phyloP scores from a whole-genome alignment of 2,329 filamentous ascomycete species.

The Whalleya microplaca region DNA sequence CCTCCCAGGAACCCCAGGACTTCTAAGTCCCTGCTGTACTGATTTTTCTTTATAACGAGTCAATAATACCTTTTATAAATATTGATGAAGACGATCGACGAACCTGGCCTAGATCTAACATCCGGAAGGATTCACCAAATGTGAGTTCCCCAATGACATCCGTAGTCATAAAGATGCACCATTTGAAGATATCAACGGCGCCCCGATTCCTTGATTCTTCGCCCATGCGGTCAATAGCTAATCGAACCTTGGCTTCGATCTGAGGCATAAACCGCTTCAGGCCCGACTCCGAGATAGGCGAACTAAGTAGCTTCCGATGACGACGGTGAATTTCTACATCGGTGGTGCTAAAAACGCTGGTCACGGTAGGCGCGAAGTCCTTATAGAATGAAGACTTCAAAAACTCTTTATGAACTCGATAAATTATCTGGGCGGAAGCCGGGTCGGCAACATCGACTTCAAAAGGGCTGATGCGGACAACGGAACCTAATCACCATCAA shows the following conservation, averaged over 20 bases:
- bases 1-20: slow-evolving; percentile 26
- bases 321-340: slow-evolving; percentile 43
- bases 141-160: slow-evolving; percentile 57
- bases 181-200: slow-evolving; percentile 52
- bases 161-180: slow-evolving; percentile 57
- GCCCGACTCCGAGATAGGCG: slow-evolving; percentile 42
- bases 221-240: slow-evolving; percentile 48
- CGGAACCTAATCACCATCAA: slow-evolving; percentile 24
- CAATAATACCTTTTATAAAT: background rate
- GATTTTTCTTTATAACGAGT: slow-evolving; percentile 40
- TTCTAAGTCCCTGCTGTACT: slow-evolving; percentile 46
- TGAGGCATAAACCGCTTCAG: slow-evolving; percentile 38
- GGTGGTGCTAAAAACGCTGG: slow-evolving; percentile 44
- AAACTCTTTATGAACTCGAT: slow-evolving; percentile 32
- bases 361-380: slow-evolving; percentile 20
- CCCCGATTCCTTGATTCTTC: slow-evolving; percentile 44
- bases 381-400: slow-evolving; percentile 28
- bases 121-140: slow-evolving; percentile 58
- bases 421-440: slow-evolving; percentile 24
- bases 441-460: slow-evolving; percentile 33
- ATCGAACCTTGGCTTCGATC: slow-evolving; percentile 41
- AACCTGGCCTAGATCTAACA: slow-evolving; percentile 54
- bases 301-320: slow-evolving; percentile 46
- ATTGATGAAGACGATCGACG: slow-evolving; percentile 5
- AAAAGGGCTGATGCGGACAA: slow-evolving; percentile 33